Conservation (phyloP, 371 early-diverging fungal species). For the Cokeromyces recurvatus region DNA sequence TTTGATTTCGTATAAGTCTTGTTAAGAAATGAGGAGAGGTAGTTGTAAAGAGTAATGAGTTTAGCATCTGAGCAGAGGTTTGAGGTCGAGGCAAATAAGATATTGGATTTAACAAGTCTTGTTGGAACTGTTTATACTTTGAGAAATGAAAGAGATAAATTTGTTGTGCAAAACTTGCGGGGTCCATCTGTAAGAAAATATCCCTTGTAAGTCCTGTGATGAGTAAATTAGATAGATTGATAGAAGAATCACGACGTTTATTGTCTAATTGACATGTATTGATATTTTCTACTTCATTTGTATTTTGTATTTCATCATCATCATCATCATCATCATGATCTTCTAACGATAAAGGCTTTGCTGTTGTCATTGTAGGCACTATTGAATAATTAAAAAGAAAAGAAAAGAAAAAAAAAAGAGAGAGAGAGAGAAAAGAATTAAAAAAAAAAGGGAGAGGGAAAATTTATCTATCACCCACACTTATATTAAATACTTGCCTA, state of each 20-base stretch:
- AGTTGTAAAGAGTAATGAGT: conserved; percentile 50
- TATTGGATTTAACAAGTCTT: conserved; percentile 27
- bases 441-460: too few species aligned
- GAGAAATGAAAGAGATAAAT: conserved; percentile 63
- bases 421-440: too few species aligned
- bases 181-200: conserved; percentile 58
- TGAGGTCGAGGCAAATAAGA: conserved; percentile 40
- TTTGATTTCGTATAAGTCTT: conserved; percentile 64
- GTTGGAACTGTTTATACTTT: conserved; percentile 22
- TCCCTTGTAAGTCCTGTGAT: conserved; percentile 61
- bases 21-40: conserved; percentile 69
- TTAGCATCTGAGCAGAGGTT: conserved; percentile 30
- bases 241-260: conserved; percentile 14
- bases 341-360: not conserved
- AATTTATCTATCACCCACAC: too few species aligned
- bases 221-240: conserved; percentile 49
- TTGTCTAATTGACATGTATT: not conserved
- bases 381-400: not conserved
- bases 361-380: too few species aligned
- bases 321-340: not conserved
- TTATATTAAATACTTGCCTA: too few species aligned
- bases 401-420: too few species aligned
- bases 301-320: not conserved
- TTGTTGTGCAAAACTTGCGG: conserved; percentile 66
- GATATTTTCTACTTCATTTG: conserved; percentile 17